Base-by-base conservation (phyloP, 1,284 basidiomycete genomes). In the Heimioporus retisporus region DNA sequence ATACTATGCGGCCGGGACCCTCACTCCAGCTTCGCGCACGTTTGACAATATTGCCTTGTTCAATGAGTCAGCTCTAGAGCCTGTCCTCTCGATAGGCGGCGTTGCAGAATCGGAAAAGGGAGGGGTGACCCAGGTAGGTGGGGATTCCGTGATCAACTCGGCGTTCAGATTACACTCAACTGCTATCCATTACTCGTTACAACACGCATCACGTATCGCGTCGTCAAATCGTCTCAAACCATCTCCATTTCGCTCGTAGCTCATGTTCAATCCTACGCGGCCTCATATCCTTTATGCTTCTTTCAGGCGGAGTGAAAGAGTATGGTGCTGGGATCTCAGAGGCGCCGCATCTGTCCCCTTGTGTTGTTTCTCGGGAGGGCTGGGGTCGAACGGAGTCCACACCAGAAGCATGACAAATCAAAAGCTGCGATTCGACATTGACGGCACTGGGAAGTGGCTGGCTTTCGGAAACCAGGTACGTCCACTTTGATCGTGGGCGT, bases 311-410 rank as follows among this genome's bases (percentile, higher is more conserved):
- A 85, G 86, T n/a, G 82, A 83, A 16, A 75, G 74, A 1, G 85
- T 97, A 40, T 91, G 91, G 72, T 85, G 87, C 60, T 97, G 92
- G 90, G 96, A 97, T 77, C 75, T 96, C 13, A 86, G 96, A 6
- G 69, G 78, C 1, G 86, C 92, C 69, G 81, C 88, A 2, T 82
- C 84, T 25, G 66, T 69, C 0, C 88, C 90, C 0, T 61, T 88
- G 4, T 81, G 80, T 28, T 83, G 23, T 85, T 84, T 77, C 64
- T 75, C 67, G 69, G 61, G 25, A 59, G 35, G 1, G 21, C 16
- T 5, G 14, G 28, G 31, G 11, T 50, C 61, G 2, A 23, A 54
- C 23, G 53, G 40, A 31, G 44, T 59, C 11, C 15, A 46, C 28
- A 40, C 48, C 40, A 48, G 60, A 28, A 31, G 60, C 35, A 46